Evolutionary conservation across 164 flowering plant genomes (phyloP), one percentile per base, ranked within the genome.

Genomic region (Cinnamomum micranthum): DNA sequence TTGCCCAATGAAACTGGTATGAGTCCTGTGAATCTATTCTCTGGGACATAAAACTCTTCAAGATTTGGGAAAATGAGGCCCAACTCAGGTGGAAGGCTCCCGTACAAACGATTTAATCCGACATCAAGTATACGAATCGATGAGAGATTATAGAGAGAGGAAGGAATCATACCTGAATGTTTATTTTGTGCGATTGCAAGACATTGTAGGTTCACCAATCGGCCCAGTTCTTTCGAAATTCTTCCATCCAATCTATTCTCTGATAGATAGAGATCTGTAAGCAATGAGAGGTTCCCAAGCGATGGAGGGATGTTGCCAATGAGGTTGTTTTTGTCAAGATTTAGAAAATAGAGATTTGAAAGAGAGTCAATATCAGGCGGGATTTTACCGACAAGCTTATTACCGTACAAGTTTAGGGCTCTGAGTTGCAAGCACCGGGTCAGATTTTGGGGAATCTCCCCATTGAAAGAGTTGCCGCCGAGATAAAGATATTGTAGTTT

Each of bases 1-100:
- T 87, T 88, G 72, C 69, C 76, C 77, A 88, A 74, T 17, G 88
- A 86, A 31, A 69, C 78, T 10, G 92, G 90, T 64, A 88, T 80
- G 4, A 27, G 19, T 4, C 92, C 90, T 2, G 87, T 82, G 71
- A 88, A 79, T 3, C 75, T 41, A 47, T 88, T 86, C n/a, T 71
- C 1, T 65, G 82, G 73, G 6, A 77, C 62, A 10, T 73, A 72
- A 74, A 88, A 62, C 27, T 1, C 11, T 35, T 50, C 3, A 63
- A 88, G 85, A 35, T 81, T 84, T 3, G 87, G 87, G 10, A 88
- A 50, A 76, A 3, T 27, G 28, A 55, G 22, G 3, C 84, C 87
- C 47, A 73, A 11, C 11, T 73, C 9, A 6, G 60, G 10, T 3
- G 69, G 75, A 60, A 73, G 23, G 12, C 9, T 28, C 28, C 91